These are phyloP conservation scores for Lipomyces yamanashiensis DNA, from an alignment of 805 yeast species.

Conservation along the genomic window DNA sequence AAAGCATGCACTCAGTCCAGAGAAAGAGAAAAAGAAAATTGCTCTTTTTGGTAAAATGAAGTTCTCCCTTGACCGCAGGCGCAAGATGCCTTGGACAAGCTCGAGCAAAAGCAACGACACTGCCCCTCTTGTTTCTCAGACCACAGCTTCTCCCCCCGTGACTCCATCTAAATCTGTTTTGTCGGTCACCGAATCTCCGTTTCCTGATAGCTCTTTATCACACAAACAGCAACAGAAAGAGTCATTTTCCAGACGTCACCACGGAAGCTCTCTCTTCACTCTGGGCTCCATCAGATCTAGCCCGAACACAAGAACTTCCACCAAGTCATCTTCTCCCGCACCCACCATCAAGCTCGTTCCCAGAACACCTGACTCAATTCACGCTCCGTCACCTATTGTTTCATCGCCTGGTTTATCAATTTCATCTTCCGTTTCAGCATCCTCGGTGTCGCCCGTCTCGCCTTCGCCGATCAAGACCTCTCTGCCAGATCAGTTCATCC, in stretches of 20 bases:
- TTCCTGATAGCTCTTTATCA: not conserved
- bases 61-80: constrained; percentile 23
- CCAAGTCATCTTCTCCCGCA: not conserved
- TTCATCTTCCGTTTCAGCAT: constrained; percentile 8
- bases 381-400: not conserved
- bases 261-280: constrained; percentile 8
- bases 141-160: not conserved
- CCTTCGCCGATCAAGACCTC: constrained; percentile 13
- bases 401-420: constrained; percentile 12
- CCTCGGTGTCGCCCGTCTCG: constrained; percentile 12
- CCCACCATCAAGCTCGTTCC: constrained; percentile 3
- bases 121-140: not conserved
- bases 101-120: not conserved
- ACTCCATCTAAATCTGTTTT: not conserved
- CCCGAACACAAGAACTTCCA: not conserved
- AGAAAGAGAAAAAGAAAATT: not conserved
- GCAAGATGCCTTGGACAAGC: constrained; percentile 21
- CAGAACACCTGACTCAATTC: not conserved
- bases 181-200: not conserved
- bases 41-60: constrained; percentile 22
- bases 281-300: constrained; percentile 1
- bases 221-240: not conserved
- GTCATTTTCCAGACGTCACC: not conserved
- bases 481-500: constrained; percentile 2
- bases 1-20: constrained; percentile 16